A percentile compares a stretch with the other conserved stretches of the same genome.
phyloP scores from a whole-genome alignment of 108 stramenopile genomes.

The Aurantiochytrium sp. region DNA sequence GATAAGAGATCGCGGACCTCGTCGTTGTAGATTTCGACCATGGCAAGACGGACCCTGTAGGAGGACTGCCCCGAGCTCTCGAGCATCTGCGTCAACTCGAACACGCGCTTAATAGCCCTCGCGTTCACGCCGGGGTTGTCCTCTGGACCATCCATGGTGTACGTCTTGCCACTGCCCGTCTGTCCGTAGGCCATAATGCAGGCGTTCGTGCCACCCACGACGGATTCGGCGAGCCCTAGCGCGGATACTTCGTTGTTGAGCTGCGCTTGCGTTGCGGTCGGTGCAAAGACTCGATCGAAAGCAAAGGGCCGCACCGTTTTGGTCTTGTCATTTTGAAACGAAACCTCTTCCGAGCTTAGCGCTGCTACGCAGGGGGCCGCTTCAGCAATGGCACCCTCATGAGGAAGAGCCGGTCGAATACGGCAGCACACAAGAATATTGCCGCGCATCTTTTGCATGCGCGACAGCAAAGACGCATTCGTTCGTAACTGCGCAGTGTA shows the following conservation, averaged over 20 bases:
- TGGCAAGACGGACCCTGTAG: conserved; percentile 30
- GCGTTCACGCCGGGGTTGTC: conserved; percentile 39
- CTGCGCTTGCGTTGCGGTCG: conserved; percentile 45
- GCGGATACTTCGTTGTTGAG: conserved; percentile 29
- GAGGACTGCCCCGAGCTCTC: not conserved
- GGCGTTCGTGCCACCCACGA: conserved; percentile 93
- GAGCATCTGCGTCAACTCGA: conserved; percentile 1
- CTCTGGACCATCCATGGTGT: conserved; percentile 52
- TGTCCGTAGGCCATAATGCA: conserved; percentile 99
- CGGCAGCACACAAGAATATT: conserved; percentile 17
- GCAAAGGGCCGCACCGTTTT: conserved; percentile 43
- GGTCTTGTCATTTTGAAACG: conserved; percentile 32
- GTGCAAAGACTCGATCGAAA: conserved; percentile 92
- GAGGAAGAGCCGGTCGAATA: not conserved
- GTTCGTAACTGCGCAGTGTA: not conserved
- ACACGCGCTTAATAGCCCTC: conserved; percentile 39
- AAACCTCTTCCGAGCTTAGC: not conserved
- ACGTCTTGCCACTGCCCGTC: conserved; percentile 61
- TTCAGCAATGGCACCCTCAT: not conserved
- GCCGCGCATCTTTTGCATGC: conserved; percentile 11
- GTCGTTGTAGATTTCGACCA: conserved; percentile 67
- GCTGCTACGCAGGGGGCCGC: not conserved
- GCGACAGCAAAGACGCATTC: not conserved
- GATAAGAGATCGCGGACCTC: conserved; percentile 55
- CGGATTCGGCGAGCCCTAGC: conserved; percentile 67